Conservation (phyloP, 2,329 filamentous ascomycete genomes). For the Calonectria honghensis region DNA sequence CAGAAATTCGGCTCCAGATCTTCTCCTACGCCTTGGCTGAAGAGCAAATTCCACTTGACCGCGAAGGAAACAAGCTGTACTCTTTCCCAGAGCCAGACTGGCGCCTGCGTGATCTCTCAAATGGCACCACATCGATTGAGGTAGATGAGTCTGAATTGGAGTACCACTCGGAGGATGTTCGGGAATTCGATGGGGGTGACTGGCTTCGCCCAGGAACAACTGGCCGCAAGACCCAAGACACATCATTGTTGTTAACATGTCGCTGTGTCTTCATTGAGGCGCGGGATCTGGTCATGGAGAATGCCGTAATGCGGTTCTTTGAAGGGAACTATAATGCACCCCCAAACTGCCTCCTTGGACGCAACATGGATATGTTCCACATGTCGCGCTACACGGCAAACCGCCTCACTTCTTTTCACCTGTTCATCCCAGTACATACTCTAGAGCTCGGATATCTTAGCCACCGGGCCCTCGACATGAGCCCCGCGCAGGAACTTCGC, state of each 20-base stretch:
- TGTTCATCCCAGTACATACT: slow-evolving; percentile 20
- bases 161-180: neutral
- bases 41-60: slow-evolving; percentile 28
- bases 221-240: slow-evolving; percentile 30
- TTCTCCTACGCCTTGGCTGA: slow-evolving; percentile 32
- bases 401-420: slow-evolving; percentile 36
- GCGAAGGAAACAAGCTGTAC: neutral
- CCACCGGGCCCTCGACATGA: slow-evolving; percentile 32
- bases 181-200: neutral
- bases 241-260: slow-evolving; percentile 35
- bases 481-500: slow-evolving; percentile 30
- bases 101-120: slow-evolving; percentile 27
- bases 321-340: slow-evolving; percentile 4
- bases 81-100: slow-evolving; percentile 29
- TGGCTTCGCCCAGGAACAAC: slow-evolving; percentile 30
- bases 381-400: slow-evolving; percentile 43
- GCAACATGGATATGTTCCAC: slow-evolving; percentile 8
- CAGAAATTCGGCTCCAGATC: slow-evolving; percentile 36
- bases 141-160: slow-evolving; percentile 3
- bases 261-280: slow-evolving; percentile 39
- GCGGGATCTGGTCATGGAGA: slow-evolving; percentile 38
- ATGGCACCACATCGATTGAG: neutral
- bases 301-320: slow-evolving; percentile 30
- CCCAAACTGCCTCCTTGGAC: slow-evolving; percentile 7
- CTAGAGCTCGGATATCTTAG: slow-evolving; percentile 28